Base-by-base conservation (phyloP, 108 stramenopile genomes). In the Cyclotella baltica region DNA sequence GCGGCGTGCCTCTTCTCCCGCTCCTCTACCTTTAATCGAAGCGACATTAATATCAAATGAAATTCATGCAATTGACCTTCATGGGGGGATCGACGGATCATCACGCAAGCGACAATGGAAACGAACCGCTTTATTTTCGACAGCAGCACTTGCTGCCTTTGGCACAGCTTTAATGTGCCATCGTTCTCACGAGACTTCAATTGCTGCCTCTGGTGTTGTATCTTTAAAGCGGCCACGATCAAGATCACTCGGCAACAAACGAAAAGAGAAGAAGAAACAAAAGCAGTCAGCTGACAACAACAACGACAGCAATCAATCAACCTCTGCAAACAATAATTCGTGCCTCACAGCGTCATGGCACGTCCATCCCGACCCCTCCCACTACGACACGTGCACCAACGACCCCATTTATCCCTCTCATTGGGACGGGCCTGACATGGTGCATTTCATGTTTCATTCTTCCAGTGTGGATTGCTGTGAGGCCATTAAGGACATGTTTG, bases 361-460 rank as follows among this genome's bases (percentile, higher is more conserved):
- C 59, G 59, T 61, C 33, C 34, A 30, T 31, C 4, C 31, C 59
- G 20, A 61, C 59, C 59, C 59, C 59, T 1, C 16, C 4, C 3
- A 61, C 11, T 61, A 34, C 59, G 59, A 61, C 33, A 61, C 59
- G 20, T 61, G 59, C 59, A 61, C 59, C 59, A 61, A 61, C 33
- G 13, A 11, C 15, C 31, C 30, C 31, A 31, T 34, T n/a, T 61
- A 61, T 33, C 59, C 59, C 19, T 33, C 33, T 1, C 31, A 61
- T 33, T 61, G 59, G 59, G n/a, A 61, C 20, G 11, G 59, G 15
- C 20, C 30, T 15, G 59, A 61, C n/a, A 11, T 61, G 19, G n/a
- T 11, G 31, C 3, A 11, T 11, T n/a, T 34, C 59, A 61, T 61
- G 59, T 1, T 61, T 0, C 34, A 20, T 31, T 15, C 16, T 1